Percentiles rank a stretch among this genome's conserved stretches.
Conservation (phyloP, 805 yeast species). For the Clavispora asparagi region DNA sequence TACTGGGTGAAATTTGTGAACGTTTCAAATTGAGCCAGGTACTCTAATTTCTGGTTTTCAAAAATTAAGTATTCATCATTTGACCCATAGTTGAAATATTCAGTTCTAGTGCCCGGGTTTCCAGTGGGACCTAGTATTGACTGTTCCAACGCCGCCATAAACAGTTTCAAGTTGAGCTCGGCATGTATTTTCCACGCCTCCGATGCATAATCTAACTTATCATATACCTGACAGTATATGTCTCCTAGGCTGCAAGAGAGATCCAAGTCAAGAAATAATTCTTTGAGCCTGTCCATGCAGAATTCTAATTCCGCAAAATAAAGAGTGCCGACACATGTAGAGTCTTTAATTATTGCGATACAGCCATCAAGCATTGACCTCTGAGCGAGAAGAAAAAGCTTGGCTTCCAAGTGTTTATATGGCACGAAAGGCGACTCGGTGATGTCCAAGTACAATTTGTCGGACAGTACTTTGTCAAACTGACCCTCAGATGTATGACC, state of each 20-base stretch:
- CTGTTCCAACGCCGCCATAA: neutral
- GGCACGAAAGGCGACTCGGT: slow-evolving; percentile 30
- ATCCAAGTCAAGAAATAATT: slow-evolving; percentile 15
- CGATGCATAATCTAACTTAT: neutral
- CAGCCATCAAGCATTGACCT: slow-evolving; percentile 48
- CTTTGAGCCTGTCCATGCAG: slow-evolving; percentile 42
- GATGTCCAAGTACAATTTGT: slow-evolving; percentile 31
- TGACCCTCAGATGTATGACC: neutral
- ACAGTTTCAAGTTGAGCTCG: neutral
- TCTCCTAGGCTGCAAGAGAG: slow-evolving; percentile 21
- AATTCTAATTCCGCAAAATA: slow-evolving; percentile 49
- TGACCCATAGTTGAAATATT: slow-evolving; percentile 2
- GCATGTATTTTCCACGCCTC: neutral
- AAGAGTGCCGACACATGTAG: slow-evolving; percentile 38
- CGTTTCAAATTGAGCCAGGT: slow-evolving; percentile 15
- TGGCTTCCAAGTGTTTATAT: slow-evolving; percentile 24
- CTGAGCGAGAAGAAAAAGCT: slow-evolving; percentile 33
- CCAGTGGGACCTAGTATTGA: neutral
- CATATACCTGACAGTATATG: slow-evolving; percentile 21
- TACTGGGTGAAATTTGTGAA: slow-evolving; percentile 37
- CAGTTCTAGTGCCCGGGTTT: neutral
- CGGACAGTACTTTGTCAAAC: neutral
- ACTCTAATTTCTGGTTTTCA: slow-evolving; percentile 5
- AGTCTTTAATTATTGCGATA: slow-evolving; percentile 39
- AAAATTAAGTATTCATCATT: slow-evolving; percentile 4